Conservation (phyloP, 164 flowering plant genomes). For the Buxus sempervirens region DNA sequence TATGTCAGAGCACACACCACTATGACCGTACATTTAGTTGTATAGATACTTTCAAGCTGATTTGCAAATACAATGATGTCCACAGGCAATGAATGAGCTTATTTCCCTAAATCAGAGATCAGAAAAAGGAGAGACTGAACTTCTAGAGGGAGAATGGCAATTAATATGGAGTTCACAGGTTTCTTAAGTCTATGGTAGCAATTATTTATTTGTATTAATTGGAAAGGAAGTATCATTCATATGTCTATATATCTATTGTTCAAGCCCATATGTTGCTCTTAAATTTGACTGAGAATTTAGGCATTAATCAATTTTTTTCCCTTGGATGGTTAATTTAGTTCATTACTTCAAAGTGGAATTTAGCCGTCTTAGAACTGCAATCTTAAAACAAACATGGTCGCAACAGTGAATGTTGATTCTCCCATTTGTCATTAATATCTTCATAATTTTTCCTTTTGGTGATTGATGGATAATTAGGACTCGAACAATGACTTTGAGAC, state of each 20-base stretch:
- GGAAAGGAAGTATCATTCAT: background rate
- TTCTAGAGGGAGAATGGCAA: slow-evolving; percentile 75
- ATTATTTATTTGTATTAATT: background rate
- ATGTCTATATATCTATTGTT: background rate
- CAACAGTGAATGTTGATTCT: background rate
- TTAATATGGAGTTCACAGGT: slow-evolving; percentile 97
- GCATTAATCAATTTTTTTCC: background rate
- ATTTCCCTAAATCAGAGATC: slow-evolving; percentile 30
- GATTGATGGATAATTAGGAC: background rate
- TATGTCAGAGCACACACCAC: background rate
- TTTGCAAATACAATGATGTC: background rate
- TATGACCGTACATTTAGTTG: background rate
- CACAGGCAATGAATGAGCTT: slow-evolving; percentile 73
- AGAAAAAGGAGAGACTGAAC: slow-evolving; percentile 42
- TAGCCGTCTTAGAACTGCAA: background rate
- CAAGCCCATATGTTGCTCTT: background rate
- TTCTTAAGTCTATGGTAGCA: background rate
- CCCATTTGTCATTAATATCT: background rate
- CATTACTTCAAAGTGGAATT: background rate
- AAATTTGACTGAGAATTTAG: background rate
- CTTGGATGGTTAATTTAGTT: background rate
- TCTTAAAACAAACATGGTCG: background rate
- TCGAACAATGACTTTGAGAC: too few relatives aligned
- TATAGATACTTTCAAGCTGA: background rate
- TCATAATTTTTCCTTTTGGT: background rate